Evolutionary conservation across 2,329 filamentous ascomycete genomes (phyloP).

Genomic region (Stachybotrys chartarum): DNA sequence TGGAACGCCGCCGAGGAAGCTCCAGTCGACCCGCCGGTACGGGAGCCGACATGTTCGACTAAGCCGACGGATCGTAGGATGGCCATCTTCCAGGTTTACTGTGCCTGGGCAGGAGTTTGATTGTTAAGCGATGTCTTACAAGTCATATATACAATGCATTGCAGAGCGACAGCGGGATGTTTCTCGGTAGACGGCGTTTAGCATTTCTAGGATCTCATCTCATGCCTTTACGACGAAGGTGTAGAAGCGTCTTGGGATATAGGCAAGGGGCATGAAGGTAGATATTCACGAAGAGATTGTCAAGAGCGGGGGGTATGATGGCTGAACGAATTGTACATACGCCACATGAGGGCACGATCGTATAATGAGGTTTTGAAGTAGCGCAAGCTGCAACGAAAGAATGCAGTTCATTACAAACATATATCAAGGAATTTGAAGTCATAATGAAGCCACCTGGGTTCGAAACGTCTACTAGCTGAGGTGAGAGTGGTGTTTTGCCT

Average conservation of each 20-base stretch:
- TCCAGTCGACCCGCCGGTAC: conserved; percentile 19
- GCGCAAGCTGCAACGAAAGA: background rate
- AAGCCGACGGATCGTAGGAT: conserved; percentile 2
- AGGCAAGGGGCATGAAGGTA: background rate
- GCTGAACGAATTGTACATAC: background rate
- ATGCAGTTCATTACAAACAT: background rate
- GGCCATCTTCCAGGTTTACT: background rate
- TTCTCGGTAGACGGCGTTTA: background rate
- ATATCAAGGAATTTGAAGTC: too few species aligned
- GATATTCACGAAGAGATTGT: background rate
- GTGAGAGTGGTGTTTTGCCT: too few species aligned
- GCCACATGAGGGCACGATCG: too few species aligned
- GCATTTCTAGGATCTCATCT: background rate
- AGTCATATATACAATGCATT: background rate
- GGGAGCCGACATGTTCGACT: conserved; percentile 31
- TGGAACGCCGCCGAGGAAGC: conserved; percentile 42
- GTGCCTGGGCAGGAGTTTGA: too few species aligned
- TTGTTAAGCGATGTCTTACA: too few species aligned
- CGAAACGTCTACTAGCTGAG: too few species aligned
- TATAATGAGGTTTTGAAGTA: background rate
- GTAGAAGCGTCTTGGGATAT: background rate
- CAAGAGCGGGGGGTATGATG: background rate
- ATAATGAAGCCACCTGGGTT: too few species aligned
- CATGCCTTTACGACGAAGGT: background rate
- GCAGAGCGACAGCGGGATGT: background rate